Evolutionary conservation across 1,139 yeast species (phyloP), one percentile per base, ranked within the genome.

Genomic region (Sugiyamaella grinbergsii): DNA sequence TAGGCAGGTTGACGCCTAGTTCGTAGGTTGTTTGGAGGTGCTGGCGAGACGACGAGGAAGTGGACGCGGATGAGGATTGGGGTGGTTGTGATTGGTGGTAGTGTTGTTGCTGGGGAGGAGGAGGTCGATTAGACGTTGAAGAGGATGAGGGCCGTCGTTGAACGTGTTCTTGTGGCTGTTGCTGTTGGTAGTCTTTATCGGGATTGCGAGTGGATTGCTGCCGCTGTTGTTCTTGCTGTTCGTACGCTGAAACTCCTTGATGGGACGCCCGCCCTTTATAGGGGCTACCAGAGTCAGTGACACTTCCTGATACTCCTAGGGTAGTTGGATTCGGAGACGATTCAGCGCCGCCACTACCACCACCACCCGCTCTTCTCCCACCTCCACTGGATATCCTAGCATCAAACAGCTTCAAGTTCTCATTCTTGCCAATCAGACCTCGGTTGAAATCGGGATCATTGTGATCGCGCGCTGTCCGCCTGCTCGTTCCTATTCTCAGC

Each of bases 371-470:
- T 16, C 41, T 19, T n/a, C 31, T 33, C 2, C 33, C 31, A 19
- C 32, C 19, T 11, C 16, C 33, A 16, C 40, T 13, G n/a, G n/a
- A n/a, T 24, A 51, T 51, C 32, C 36, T 50, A 6, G 54, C 54
- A 33, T 51, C 43, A 23, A 51, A 51, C 46, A 51, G 38, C 32
- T 37, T 39, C 37, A 43, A n/a, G 20, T 36, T 42, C 20, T 50
- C 53, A 18, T 20, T 28, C 18, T 40, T 44, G 16, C 41, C 37
- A 23, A 42, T 44, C 6, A 48, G 51, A 15, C 56, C 56, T 11
- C 56, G 42, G 32, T 53, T 54, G 33, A 53, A 53, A 32, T 54
- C 57, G 26, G 57, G 54, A 38, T 54, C 57, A n/a, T 48, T 42
- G 19, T 13, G 26, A n/a, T 36, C 37, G 5, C 51, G 47, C 28